Evolutionary conservation across 2,329 filamentous ascomycete genomes (phyloP).

Genomic region (Aspergillus bombycis): DNA sequence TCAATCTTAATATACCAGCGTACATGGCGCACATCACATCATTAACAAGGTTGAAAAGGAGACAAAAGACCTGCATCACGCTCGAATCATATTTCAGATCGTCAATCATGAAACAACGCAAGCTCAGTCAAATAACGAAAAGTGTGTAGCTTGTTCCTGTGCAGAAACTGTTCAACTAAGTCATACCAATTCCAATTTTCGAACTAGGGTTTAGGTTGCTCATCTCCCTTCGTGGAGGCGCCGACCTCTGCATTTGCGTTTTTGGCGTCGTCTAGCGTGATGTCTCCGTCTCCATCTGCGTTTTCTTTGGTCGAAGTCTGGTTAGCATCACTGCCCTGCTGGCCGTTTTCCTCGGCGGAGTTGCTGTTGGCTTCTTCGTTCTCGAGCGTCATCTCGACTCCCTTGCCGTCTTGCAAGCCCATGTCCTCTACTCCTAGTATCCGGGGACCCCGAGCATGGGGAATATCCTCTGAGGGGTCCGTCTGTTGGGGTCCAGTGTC

Average conservation of each 20-base stretch:
- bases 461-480: constrained; percentile 64
- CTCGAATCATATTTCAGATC: constrained; percentile 17
- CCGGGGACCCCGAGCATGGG: constrained; percentile 82
- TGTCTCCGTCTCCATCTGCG: constrained; percentile 38
- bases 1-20: not conserved
- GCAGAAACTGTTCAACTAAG: not conserved
- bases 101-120: constrained; percentile 22
- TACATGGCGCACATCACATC: not conserved
- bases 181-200: not conserved
- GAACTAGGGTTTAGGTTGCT: not conserved
- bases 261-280: constrained; percentile 39
- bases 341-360: constrained; percentile 10
- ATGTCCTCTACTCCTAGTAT: constrained; percentile 85
- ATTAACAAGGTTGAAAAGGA: not conserved
- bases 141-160: not conserved
- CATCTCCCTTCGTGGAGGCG: constrained; percentile 6
- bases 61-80: constrained; percentile 4
- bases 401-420: constrained; percentile 68
- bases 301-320: constrained; percentile 17
- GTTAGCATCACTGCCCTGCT: constrained; percentile 8
- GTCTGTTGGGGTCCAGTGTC: constrained; percentile 35
- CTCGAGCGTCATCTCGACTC: constrained; percentile 45
- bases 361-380: constrained; percentile 12
- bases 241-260: constrained; percentile 17
- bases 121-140: not conserved